phyloP scores from a whole-genome alignment of 495 filamentous ascomycete species.

The Talaromyces trachyspermus region DNA sequence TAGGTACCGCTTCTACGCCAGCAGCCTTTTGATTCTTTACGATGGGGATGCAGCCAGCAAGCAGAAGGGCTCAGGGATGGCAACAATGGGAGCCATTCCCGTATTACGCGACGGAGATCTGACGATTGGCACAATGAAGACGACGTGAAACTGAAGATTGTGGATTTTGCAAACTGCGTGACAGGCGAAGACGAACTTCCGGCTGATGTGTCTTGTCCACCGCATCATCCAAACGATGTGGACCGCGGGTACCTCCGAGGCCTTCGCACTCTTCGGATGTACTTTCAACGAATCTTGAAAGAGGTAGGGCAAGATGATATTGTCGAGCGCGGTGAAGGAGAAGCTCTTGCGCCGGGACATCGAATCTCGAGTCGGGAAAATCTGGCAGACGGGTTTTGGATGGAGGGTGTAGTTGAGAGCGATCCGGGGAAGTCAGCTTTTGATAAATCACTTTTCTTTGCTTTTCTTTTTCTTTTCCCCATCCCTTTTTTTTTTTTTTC shows the following conservation, averaged over 20 bases:
- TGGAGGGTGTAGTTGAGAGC: slow-evolving; percentile 36
- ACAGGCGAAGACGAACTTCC: slow-evolving; percentile 69
- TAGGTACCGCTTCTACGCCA: slow-evolving; percentile 92
- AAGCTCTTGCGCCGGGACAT: slow-evolving; percentile 31
- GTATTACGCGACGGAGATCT: slow-evolving; percentile 21
- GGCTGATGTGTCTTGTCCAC: slow-evolving; percentile 66
- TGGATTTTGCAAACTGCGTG: slow-evolving; percentile 96
- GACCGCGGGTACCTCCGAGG: slow-evolving; percentile 88
- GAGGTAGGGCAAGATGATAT: slow-evolving; percentile 59
- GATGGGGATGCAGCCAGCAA: slow-evolving; percentile 56
- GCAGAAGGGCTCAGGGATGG: slow-evolving; percentile 15
- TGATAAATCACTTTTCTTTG: slow-evolving; percentile 10
- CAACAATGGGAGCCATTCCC: slow-evolving; percentile 12
- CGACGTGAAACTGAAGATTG: slow-evolving; percentile 82
- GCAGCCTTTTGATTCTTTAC: slow-evolving; percentile 88
- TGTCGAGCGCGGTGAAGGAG: slow-evolving; percentile 41
- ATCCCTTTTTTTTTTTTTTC: slow-evolving; percentile 3
- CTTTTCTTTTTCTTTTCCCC: not conserved
- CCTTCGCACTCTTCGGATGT: slow-evolving; percentile 67
- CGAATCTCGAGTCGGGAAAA: slow-evolving; percentile 22
- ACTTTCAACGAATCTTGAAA: slow-evolving; percentile 81
- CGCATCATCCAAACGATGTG: slow-evolving; percentile 67
- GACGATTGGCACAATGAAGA: slow-evolving; percentile 41
- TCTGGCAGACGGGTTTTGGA: slow-evolving; percentile 31
- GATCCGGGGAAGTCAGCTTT: slow-evolving; percentile 42